Base-by-base conservation (phyloP, 2,329 filamentous ascomycete genomes). In the Epichloe coenophiala region DNA sequence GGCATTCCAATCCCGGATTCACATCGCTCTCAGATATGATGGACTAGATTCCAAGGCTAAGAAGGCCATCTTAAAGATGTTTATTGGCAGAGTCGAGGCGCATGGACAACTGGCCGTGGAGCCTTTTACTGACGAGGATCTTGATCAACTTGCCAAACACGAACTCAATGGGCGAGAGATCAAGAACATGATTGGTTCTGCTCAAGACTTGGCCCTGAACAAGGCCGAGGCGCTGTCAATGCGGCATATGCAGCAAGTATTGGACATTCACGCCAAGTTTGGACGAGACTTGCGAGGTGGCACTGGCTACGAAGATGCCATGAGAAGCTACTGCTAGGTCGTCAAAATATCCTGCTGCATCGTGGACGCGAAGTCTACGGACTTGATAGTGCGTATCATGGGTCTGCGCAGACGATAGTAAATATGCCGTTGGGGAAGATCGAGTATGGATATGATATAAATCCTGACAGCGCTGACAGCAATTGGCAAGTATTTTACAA, bases 1-100 rank as follows among this genome's bases (percentile, higher is more conserved):
- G 54, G 89, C 89, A 1, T 95, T 95, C 72, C 86, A 93, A 62
- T 87, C 82, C 9, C 80, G 89, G 23, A 94, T 95, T 54, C 88
- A 95, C 64, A 83, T 95, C 58, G 86, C 88, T 0, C 72, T 95
- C 8, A 77, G 85, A 31, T 95, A 95, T 66, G 85, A 86, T 39
- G 80, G 84, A 46, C 74, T 95, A 8, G 81, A 81, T 39, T 65
- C 70, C 5, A 83, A 84, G 59, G 88, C 88, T 11, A 85, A 86
- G 68, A 83, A 81, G 58, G 76, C 80, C 53, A 86, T 95, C 44
- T 95, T 91, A 80, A 83, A 83, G 66, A 83, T 89, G 68, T 94
- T 95, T 66, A 72, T 95, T 38, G 80, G 84, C 51, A 79, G 82
- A 36, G 87, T 90, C 3, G 75, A 77, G 36, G 72, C 78, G 13